Evolutionary conservation across 1,139 yeast species (phyloP).

Genomic region (Arxiozyma bovina): DNA sequence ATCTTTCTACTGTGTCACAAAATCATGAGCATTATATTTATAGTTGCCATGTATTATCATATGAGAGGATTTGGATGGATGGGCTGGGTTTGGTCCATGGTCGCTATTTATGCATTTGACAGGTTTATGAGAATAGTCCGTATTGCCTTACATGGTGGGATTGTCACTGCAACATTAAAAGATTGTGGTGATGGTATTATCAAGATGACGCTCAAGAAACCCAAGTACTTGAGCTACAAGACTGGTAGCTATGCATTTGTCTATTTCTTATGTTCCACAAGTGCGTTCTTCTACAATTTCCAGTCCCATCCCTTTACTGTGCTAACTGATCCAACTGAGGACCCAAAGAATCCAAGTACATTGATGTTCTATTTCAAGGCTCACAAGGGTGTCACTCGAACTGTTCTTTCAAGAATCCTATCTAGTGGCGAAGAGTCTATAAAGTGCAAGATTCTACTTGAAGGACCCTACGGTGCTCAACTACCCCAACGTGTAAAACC

Average conservation of each 20-base stretch:
- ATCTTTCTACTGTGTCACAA: constrained; percentile 35
- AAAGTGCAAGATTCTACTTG: constrained; percentile 37
- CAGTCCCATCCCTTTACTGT: constrained; percentile 67
- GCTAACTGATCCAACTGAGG: constrained; percentile 27
- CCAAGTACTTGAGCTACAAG: constrained; percentile 37
- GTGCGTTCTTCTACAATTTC: constrained; percentile 40
- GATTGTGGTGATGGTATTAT: constrained; percentile 36
- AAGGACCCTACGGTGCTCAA: constrained; percentile 56
- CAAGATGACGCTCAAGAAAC: constrained; percentile 34
- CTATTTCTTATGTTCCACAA: constrained; percentile 41
- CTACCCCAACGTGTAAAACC: constrained; percentile 32
- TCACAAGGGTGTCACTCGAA: constrained; percentile 39
- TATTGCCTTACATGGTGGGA: constrained; percentile 33
- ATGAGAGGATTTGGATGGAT: constrained; percentile 36
- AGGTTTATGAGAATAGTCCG: constrained; percentile 33
- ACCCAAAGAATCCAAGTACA: constrained; percentile 29
- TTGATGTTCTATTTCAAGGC: constrained; percentile 39
- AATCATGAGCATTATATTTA: constrained; percentile 31
- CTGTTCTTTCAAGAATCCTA: constrained; percentile 29
- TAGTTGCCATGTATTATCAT: constrained; percentile 37
- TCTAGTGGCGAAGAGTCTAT: constrained; percentile 18
- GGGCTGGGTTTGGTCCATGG: constrained; percentile 38
- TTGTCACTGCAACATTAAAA: constrained; percentile 30
- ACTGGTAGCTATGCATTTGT: constrained; percentile 63
- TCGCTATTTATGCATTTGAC: constrained; percentile 35